phyloP scores from a whole-genome alignment of 495 filamentous ascomycete species.

The Aspergillus cristatus region DNA sequence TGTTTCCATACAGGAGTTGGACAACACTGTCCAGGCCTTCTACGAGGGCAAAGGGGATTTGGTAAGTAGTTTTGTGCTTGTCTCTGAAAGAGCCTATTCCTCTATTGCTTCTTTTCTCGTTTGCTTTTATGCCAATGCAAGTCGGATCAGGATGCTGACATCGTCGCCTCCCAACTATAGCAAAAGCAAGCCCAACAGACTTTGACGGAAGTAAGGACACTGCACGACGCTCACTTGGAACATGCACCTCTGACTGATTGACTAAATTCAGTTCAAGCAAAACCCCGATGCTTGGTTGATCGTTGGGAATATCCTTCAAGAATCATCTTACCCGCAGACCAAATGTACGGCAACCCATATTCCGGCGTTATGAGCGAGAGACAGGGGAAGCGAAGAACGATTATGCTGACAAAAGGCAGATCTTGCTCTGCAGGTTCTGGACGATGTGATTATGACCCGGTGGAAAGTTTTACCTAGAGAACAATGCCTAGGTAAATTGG shows the following conservation, averaged over 20 bases:
- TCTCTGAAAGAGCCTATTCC: too few species aligned
- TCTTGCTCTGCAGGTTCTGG: slow-evolving; percentile 89
- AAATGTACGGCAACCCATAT: slow-evolving; percentile 64
- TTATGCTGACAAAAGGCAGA: slow-evolving; percentile 53
- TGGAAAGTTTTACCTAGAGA: slow-evolving; percentile 96
- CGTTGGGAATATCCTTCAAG: slow-evolving; percentile 89
- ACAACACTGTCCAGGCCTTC: slow-evolving; percentile 91
- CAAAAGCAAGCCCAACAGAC: slow-evolving; percentile 95
- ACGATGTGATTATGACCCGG: slow-evolving; percentile 96
- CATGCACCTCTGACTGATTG: slow-evolving; percentile 7
- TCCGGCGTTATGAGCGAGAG: neutral
- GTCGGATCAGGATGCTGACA: slow-evolving; percentile 4
- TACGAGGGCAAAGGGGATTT: slow-evolving; percentile 91
- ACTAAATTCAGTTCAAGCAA: slow-evolving; percentile 74
- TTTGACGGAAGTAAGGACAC: slow-evolving; percentile 73
- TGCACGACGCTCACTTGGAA: neutral
- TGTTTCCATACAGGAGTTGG: slow-evolving; percentile 80
- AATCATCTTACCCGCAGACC: slow-evolving; percentile 84
- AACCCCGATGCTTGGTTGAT: slow-evolving; percentile 96
- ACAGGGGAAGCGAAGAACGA: neutral
- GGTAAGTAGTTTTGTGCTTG: too few species aligned
- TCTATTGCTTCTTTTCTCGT: slow-evolving; percentile 2
- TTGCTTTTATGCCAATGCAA: too few species aligned
- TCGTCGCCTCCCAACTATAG: slow-evolving; percentile 37
- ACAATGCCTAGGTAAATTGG: slow-evolving; percentile 72